These are phyloP conservation scores for Chlamydomonas applanata DNA, from an alignment of 139 green algal genomes.

Conservation along the genomic window DNA sequence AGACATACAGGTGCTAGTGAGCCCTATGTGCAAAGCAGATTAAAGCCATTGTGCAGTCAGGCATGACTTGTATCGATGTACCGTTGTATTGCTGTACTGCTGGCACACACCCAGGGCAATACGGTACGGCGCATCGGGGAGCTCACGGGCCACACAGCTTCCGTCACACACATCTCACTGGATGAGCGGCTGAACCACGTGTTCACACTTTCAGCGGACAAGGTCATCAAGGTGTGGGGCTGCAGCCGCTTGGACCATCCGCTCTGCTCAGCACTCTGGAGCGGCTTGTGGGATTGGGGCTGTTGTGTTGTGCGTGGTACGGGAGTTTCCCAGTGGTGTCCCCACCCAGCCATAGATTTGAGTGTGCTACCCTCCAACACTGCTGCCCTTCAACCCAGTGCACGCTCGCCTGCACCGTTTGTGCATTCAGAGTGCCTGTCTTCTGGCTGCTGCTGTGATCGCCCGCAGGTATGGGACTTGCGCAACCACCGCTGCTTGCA, in stretches of 20 bases:
- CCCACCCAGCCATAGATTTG: too few relatives aligned
- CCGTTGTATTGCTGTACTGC: too few relatives aligned
- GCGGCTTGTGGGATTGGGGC: too few relatives aligned
- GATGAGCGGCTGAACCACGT: slow-evolving; percentile 70
- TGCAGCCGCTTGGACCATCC: too few relatives aligned
- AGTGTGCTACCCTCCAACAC: neutral
- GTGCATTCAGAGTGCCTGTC: neutral
- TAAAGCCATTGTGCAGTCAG: too few relatives aligned
- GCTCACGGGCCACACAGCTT: slow-evolving; percentile 63
- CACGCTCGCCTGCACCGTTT: too few relatives aligned
- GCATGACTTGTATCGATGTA: too few relatives aligned
- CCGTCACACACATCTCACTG: slow-evolving; percentile 60
- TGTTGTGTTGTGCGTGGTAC: too few relatives aligned
- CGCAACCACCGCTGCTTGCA: slow-evolving; percentile 79
- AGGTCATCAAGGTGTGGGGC: slow-evolving; percentile 64
- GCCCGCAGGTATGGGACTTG: slow-evolving; percentile 71
- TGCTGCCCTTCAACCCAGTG: neutral
- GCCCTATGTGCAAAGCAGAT: too few relatives aligned
- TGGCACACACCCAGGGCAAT: slow-evolving; percentile 41
- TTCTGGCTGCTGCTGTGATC: neutral
- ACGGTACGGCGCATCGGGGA: slow-evolving; percentile 51
- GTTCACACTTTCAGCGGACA: slow-evolving; percentile 71
- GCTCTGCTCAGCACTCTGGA: too few relatives aligned
- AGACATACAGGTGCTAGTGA: too few relatives aligned
- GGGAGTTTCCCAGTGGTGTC: too few relatives aligned